phyloP scores from a whole-genome alignment of 768 basidiomycete genomes.

The Boletus vermiculosoides region DNA sequence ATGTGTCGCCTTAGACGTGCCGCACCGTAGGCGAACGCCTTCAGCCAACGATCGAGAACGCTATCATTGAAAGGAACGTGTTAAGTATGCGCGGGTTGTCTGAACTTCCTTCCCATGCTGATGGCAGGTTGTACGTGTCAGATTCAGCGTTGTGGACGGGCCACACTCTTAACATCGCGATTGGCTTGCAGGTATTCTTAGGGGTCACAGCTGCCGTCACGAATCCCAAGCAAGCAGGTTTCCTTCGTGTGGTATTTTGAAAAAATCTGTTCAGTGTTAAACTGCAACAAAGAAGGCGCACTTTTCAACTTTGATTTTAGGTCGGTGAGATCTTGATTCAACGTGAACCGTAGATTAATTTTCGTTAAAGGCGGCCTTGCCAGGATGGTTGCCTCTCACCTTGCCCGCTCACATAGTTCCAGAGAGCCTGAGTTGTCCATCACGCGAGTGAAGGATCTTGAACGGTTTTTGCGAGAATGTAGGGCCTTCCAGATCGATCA shows the following conservation, averaged over 20 bases:
- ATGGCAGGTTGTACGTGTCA: not conserved
- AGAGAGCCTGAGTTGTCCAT: slow-evolving; percentile 68
- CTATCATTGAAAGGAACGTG: slow-evolving; percentile 43
- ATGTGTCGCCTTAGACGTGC: slow-evolving; percentile 16
- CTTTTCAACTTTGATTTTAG: slow-evolving; percentile 41
- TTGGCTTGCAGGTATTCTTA: slow-evolving; percentile 59
- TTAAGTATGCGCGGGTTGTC: slow-evolving; percentile 38
- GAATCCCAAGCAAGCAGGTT: slow-evolving; percentile 40
- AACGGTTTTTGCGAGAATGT: slow-evolving; percentile 64
- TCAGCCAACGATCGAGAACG: slow-evolving; percentile 49
- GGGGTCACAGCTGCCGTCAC: slow-evolving; percentile 54
- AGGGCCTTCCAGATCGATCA: slow-evolving; percentile 57
- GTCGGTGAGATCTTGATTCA: slow-evolving; percentile 18
- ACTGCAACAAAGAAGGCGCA: slow-evolving; percentile 28
- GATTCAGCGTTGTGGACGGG: slow-evolving; percentile 32
- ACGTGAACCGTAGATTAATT: not conserved
- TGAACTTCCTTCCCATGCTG: slow-evolving; percentile 4
- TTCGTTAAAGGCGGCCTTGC: slow-evolving; percentile 52
- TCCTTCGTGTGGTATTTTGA: not conserved
- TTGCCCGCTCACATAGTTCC: slow-evolving; percentile 67
- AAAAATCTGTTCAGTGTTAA: not conserved
- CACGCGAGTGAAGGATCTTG: slow-evolving; percentile 55
- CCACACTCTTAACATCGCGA: slow-evolving; percentile 46
- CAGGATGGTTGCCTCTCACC: slow-evolving; percentile 68
- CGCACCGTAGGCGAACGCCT: slow-evolving; percentile 53